Evolutionary conservation across 2,329 filamentous ascomycete species (phyloP).

Genomic region (Botrytis elliptica): DNA sequence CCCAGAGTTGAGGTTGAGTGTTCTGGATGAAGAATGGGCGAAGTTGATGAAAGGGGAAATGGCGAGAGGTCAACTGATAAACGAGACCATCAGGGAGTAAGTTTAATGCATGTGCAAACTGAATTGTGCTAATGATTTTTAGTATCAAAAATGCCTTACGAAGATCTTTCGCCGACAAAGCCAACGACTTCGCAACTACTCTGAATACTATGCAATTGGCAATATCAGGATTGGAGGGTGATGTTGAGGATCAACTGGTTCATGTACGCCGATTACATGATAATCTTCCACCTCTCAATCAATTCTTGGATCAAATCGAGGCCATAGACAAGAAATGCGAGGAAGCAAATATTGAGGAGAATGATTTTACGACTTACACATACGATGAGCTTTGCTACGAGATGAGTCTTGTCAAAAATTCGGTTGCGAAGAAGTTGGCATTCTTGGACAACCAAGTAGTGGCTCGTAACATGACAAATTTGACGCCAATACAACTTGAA

Average conservation of each 20-base stretch:
- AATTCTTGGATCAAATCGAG: slow-evolving; percentile 84
- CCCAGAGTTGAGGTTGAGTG: slow-evolving; percentile 75
- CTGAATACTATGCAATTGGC: slow-evolving; percentile 93
- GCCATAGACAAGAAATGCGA: slow-evolving; percentile 83
- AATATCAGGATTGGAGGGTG: slow-evolving; percentile 94
- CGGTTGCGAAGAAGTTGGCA: slow-evolving; percentile 91
- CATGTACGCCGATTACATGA: slow-evolving; percentile 84
- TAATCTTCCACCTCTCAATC: slow-evolving; percentile 84
- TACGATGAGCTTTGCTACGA: slow-evolving; percentile 97
- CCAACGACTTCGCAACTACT: slow-evolving; percentile 94
- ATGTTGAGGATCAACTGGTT: slow-evolving; percentile 89
- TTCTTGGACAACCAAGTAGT: slow-evolving; percentile 99
- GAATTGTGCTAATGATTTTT: slow-evolving; percentile 4
- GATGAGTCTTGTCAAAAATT: slow-evolving; percentile 83
- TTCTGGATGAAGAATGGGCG: slow-evolving; percentile 80
- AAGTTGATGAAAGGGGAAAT: slow-evolving; percentile 80
- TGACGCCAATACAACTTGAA: slow-evolving; percentile 96
- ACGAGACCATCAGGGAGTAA: slow-evolving; percentile 94
- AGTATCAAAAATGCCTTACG: slow-evolving; percentile 94
- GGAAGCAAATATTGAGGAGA: slow-evolving; percentile 98
- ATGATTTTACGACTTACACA: slow-evolving; percentile 99
- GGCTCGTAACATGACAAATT: slow-evolving; percentile 95
- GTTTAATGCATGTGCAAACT: slow-evolving; percentile 37
- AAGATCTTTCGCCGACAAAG: slow-evolving; percentile 93
- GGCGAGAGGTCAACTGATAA: slow-evolving; percentile 86